Evolutionary conservation across 148 eudicot genomes (phyloP).

Genomic region (Rhododendron henanense): DNA sequence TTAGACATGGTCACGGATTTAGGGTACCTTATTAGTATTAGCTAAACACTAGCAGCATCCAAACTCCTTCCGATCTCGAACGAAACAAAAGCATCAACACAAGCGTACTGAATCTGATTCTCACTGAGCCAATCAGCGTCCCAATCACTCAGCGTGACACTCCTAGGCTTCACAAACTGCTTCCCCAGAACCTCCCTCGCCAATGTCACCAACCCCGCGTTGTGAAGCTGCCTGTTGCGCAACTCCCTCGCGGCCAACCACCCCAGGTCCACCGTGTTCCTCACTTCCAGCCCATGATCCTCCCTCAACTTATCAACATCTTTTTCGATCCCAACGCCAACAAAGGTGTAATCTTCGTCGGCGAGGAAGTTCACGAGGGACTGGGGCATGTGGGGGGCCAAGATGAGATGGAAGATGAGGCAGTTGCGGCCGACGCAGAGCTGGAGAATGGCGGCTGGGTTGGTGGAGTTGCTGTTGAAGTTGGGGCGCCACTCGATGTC

Average conservation of each 20-base stretch:
- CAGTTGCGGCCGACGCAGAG: conserved; percentile 18
- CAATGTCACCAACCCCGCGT: conserved; percentile 5
- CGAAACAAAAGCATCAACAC: conserved; percentile 13
- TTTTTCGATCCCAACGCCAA: not conserved
- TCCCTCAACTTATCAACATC: not conserved
- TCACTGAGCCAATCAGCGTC: conserved; percentile 8
- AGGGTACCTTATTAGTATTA: no score
- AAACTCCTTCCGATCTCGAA: conserved; percentile 7
- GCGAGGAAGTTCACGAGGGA: not conserved
- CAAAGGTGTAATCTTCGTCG: not conserved
- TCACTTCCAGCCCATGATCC: not conserved
- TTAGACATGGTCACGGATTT: no score
- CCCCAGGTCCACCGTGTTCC: conserved; percentile 4
- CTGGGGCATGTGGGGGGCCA: conserved; percentile 3
- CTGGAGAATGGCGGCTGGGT: conserved; percentile 10
- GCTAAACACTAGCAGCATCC: not conserved
- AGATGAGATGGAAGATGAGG: conserved; percentile 15
- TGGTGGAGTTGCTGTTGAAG: not conserved
- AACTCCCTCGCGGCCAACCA: not conserved
- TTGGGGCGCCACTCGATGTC: conserved; percentile 21
- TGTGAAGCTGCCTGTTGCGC: not conserved
- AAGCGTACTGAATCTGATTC: conserved; percentile 16
- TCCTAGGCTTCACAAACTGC: conserved; percentile 1
- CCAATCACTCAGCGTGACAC: conserved; percentile 12
- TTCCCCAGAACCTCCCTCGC: conserved; percentile 8